Evolutionary conservation across 306 rosid species (phyloP), one percentile per base, ranked within the genome.

Genomic region (Abrus precatorius): DNA sequence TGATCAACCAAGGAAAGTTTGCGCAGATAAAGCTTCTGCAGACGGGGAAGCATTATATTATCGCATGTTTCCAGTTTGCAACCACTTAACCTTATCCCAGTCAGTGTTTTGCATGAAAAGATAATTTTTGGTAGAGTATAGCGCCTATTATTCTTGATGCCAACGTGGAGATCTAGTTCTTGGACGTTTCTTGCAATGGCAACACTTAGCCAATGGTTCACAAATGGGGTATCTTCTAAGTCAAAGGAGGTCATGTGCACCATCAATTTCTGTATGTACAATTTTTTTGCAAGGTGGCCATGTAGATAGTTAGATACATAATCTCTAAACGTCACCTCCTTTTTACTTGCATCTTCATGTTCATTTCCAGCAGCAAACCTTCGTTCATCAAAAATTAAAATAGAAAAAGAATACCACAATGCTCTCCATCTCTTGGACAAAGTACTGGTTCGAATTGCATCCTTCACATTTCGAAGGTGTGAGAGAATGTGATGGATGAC

Each of bases 381-480:
- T 1, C 69, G 29, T 66, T 87, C 88, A 67, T 89, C 84, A 59
- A 81, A 86, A 79, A 83, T 62, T 89, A 91, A 82, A 41, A 11
- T 13, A 12, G 88, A 72, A 40, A 54, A 86, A 8, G 93, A 87
- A 73, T 67, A 7, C 96, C 93, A 86, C 50, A 82, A 1, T 20
- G 76, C 72, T 81, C 78, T 87, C 96, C 96, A 91, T 76, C 72
- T 88, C 80, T 84, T 83, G 11, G 92, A 91, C 84, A 89, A 81
- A 41, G 73, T 6, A 73, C 90, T 85, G 55, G 88, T 87, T 67
- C 96, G 87, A 68, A 83, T 54, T 29, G 62, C 69, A 72, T 86
- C 93, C 13, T 81, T 83, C 72, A 62, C 28, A 27, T 73, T 69
- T 9, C 77, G 86, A 71, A 91, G 66, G 64, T 28, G 65, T 43